phyloP scores from a whole-genome alignment of 306 rosid genomes.

The Pyrus communis region DNA sequence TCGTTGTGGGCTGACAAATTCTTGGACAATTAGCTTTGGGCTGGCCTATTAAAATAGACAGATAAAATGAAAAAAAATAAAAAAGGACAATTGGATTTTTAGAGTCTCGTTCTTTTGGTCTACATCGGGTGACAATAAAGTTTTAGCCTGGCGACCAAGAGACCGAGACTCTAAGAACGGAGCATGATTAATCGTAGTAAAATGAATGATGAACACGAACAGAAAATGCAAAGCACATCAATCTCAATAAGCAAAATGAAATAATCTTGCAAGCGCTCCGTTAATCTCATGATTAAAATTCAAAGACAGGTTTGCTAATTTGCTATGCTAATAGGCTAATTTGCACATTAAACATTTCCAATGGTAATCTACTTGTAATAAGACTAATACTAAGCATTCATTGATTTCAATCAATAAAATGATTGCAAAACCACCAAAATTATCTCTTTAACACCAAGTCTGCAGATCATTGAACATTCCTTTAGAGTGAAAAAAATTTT shows the following conservation, averaged over 20 bases:
- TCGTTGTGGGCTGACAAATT: background rate
- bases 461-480: no score
- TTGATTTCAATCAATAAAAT: no score
- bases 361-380: background rate
- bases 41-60: background rate
- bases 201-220: conserved; percentile 3
- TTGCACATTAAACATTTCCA: no score
- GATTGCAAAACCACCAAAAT: no score
- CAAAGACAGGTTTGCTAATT: conserved; percentile 16
- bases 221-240: background rate
- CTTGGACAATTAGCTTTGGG: background rate
- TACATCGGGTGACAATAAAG: no score
- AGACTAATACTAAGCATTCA: no score
- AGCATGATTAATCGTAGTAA: conserved; percentile 1
- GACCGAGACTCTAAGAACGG: no score
- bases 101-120: no score
- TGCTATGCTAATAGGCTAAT: conserved; percentile 10
- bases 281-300: conserved; percentile 29
- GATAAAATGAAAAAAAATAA: background rate
- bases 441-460: no score
- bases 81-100: no score
- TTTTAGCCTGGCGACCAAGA: no score
- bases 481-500: no score
- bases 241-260: conserved; percentile 2
- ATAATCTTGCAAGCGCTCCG: conserved; percentile 34